Evolutionary conservation across 2,329 filamentous ascomycete genomes (phyloP).

Genomic region (Aureobasidium vineae): DNA sequence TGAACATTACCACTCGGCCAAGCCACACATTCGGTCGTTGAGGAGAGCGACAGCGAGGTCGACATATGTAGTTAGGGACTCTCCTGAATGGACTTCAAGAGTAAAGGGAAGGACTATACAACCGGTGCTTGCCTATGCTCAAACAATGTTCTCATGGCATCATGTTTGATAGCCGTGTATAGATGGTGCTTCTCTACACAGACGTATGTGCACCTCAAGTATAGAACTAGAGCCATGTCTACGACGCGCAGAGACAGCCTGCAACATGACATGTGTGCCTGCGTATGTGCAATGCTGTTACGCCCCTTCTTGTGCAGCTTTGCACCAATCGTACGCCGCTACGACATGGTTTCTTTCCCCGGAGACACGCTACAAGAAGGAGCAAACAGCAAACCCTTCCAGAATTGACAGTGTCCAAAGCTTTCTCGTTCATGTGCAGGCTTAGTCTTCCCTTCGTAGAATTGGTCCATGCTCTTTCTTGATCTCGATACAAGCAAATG

Average conservation of each 20-base stretch:
- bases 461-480: background rate
- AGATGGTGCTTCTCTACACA: background rate
- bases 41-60: background rate
- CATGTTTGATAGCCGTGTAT: background rate
- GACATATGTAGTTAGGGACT: conserved; percentile 3
- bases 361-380: background rate
- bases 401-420: background rate
- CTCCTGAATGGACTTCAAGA: background rate
- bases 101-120: background rate
- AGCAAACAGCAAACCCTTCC: background rate
- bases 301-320: background rate
- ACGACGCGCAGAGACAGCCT: background rate
- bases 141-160: background rate
- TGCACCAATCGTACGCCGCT: background rate
- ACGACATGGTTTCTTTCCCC: background rate
- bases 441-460: background rate
- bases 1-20: conserved; percentile 11
- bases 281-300: background rate
- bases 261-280: background rate
- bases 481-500: background rate
- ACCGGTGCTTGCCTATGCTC: background rate
- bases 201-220: background rate
- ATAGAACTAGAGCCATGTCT: background rate
- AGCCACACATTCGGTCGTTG: conserved; percentile 3
- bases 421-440: background rate